Evolutionary conservation across 2,329 filamentous ascomycete species (phyloP), one percentile per base, ranked within the genome.

Genomic region (Massarina eburnea): DNA sequence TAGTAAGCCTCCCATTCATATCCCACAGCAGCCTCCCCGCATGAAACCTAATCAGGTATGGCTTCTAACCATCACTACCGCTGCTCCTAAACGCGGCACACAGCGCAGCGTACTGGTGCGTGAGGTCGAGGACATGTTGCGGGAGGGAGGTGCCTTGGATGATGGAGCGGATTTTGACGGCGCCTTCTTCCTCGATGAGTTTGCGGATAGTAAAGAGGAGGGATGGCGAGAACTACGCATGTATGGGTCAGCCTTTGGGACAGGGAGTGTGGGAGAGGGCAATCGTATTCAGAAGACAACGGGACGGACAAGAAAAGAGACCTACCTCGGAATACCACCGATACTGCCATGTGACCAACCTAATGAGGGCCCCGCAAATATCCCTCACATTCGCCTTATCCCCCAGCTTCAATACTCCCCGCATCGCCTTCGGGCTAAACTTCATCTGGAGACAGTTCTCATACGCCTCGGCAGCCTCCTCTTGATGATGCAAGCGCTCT

Each of bases 281-380:
- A 30, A 24, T 7, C 15, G 7, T 18, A 17, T 2, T 26, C 33
- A 41, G 20, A 14, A 17, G 5, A 17, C 4, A 14, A 30, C 9
- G 12, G 12, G 27, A 14, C 12, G 27, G 27, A 14, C 24, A 24
- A 15, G 24, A 12, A 12, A 26, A 12, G 7, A 30, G 15, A 21
- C 21, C 27, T 57, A 86, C 84, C 81, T 99, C 94, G 45, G 91
- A 96, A 75, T 99, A 99, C 94, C 94, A 99, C 58, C 94, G 81
- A 73, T 96, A 99, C 74, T 99, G 94, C 94, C 94, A 99, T 10
- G 92, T 94, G 26, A 97, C 89, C 33, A 99, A 77, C 41, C 91
- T 80, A 55, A 99, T 96, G 47, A 96, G 78, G n/a, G 89, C 85
- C 21, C 85, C 87, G 6, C 97, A 80, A 46, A 86, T 89, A 49